Conservation (phyloP, 805 yeast genomes). For the Starmerella bacillaris region DNA sequence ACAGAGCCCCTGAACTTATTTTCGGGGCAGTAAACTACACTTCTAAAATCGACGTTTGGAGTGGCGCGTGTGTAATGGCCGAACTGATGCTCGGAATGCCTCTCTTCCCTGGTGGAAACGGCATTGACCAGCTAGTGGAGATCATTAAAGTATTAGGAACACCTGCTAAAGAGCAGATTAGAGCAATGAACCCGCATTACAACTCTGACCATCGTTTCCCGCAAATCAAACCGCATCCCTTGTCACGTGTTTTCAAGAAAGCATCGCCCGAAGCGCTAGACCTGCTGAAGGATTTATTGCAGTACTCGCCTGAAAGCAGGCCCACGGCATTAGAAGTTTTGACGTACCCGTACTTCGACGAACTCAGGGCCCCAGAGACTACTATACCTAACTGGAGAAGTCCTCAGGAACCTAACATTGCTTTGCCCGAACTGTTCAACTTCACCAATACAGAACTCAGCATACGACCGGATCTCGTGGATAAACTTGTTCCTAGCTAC, state of each 20-base stretch:
- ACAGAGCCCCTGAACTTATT: conserved; percentile 92
- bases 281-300: conserved; percentile 59
- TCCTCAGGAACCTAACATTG: conserved; percentile 56
- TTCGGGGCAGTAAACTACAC: conserved; percentile 95
- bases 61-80: conserved; percentile 96
- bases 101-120: conserved; percentile 91
- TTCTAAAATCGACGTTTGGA: conserved; percentile 93
- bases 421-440: conserved; percentile 58
- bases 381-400: conserved; percentile 29
- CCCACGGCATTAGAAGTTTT: conserved; percentile 64
- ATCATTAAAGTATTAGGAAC: conserved; percentile 92
- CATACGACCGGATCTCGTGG: conserved; percentile 27
- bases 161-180: conserved; percentile 79
- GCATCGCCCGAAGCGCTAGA: conserved; percentile 80
- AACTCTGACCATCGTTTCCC: conserved; percentile 89
- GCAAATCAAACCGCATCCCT: conserved; percentile 31
- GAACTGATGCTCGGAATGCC: conserved; percentile 92
- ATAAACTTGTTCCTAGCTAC: conserved; percentile 25
- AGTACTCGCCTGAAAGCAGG: conserved; percentile 77
- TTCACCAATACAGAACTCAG: conserved; percentile 49
- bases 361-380: conserved; percentile 41
- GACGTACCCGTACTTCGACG: conserved; percentile 80
- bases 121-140: conserved; percentile 93
- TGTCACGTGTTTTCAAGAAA: conserved; percentile 49
- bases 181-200: conserved; percentile 89